These are phyloP conservation scores for Pulveroboletus sp. DNA, from an alignment of 768 basidiomycete genomes.

Conservation along the genomic window DNA sequence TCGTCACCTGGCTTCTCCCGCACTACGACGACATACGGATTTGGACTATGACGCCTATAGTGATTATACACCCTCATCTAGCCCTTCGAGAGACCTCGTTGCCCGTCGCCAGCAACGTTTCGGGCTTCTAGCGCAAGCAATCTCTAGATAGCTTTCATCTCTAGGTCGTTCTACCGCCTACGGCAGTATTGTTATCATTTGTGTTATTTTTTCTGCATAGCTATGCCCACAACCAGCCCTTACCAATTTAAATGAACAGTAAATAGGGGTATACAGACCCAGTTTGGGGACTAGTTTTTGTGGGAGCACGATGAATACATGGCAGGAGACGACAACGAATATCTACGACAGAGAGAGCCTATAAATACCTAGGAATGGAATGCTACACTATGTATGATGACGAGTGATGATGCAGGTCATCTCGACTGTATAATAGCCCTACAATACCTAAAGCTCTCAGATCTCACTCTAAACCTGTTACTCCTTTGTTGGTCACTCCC, in stretches of 20 bases:
- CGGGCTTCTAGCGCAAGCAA: conserved; percentile 3
- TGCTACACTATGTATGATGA: too few relatives aligned
- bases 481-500: too few relatives aligned
- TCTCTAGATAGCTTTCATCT: conserved; percentile 11
- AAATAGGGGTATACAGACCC: neutral
- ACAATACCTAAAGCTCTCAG: too few relatives aligned
- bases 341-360: too few relatives aligned
- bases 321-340: too few relatives aligned
- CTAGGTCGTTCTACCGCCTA: conserved; percentile 15
- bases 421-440: too few relatives aligned
- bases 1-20: conserved; percentile 62
- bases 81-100: conserved; percentile 45
- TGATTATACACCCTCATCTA: conserved; percentile 45
- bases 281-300: too few relatives aligned
- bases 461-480: too few relatives aligned
- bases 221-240: conserved; percentile 16
- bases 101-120: conserved; percentile 37
- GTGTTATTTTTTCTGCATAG: conserved; percentile 22
- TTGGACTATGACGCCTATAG: conserved; percentile 38
- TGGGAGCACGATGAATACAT: too few relatives aligned
- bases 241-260: conserved; percentile 3
- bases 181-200: conserved; percentile 18
- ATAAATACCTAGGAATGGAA: too few relatives aligned
- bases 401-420: too few relatives aligned
- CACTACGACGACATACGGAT: conserved; percentile 37